These are phyloP conservation scores for Termitomyces sp. DNA, from an alignment of 1,284 basidiomycete species.

Conservation along the genomic window DNA sequence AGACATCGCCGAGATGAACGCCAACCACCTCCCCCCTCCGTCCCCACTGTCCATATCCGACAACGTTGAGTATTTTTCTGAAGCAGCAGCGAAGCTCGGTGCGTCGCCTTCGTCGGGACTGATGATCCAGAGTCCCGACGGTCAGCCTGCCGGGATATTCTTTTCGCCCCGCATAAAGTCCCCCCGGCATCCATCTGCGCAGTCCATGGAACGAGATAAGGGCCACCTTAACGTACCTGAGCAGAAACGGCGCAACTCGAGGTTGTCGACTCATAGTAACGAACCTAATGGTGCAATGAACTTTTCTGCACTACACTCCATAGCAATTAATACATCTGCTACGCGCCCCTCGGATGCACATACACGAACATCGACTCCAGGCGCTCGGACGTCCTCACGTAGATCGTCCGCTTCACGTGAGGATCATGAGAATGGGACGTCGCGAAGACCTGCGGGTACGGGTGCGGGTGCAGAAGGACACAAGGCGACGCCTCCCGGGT, in stretches of 20 bases:
- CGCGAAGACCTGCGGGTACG: slow-evolving; percentile 1
- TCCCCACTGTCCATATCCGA: slow-evolving; percentile 58
- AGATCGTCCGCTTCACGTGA: slow-evolving; percentile 5
- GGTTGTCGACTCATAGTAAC: slow-evolving; percentile 10
- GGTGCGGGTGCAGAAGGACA: background rate
- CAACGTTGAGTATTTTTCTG: slow-evolving; percentile 85
- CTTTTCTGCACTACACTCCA: slow-evolving; percentile 25
- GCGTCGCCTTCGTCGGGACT: slow-evolving; percentile 82
- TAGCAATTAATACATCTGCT: slow-evolving; percentile 3
- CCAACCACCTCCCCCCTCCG: slow-evolving; percentile 15
- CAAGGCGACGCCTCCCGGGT: slow-evolving; percentile 14
- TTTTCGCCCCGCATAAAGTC: slow-evolving; percentile 75
- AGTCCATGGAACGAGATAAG: slow-evolving; percentile 38
- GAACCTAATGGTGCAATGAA: slow-evolving; percentile 10
- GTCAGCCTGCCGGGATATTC: slow-evolving; percentile 89
- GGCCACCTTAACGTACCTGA: slow-evolving; percentile 29
- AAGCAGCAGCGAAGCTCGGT: slow-evolving; percentile 66
- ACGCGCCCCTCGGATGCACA: slow-evolving; percentile 2
- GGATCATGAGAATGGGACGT: slow-evolving; percentile 1
- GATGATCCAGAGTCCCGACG: slow-evolving; percentile 89
- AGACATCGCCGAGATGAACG: slow-evolving; percentile 24
- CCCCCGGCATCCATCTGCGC: slow-evolving; percentile 27
- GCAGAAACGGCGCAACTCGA: slow-evolving; percentile 20
- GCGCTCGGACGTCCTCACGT: background rate
- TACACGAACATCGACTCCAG: background rate